Evolutionary conservation across 2,329 filamentous ascomycete genomes (phyloP), one percentile per base, ranked within the genome.

Genomic region (Sclerotinia minor): DNA sequence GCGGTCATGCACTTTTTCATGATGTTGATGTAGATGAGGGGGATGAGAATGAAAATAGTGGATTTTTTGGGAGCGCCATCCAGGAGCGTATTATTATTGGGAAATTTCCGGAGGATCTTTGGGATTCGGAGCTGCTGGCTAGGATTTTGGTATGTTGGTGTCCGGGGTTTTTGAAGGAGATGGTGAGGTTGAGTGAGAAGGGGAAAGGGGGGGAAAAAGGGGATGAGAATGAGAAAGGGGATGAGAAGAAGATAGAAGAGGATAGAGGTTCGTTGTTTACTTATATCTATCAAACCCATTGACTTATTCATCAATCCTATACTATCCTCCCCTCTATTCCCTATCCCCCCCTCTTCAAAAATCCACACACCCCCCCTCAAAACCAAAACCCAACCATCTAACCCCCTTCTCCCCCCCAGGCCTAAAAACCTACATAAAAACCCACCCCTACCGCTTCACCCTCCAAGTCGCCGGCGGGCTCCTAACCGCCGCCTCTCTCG

Each of bases 71-170:
- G n/a, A 17, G 24, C 1, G 38, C 5, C 2, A 64, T 64, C 17
- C 61, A 54, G 61, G 13, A 15, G 2, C 35, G 19, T 5, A 54
- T 54, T 64, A 11, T 17, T 0, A 21, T 15, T 17, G 61, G 61
- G n/a, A 45, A 26, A 3, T 64, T 64, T 64, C 59, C 59, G 1
- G 59, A 52, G 11, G 59, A 63, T 63, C 21, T 63, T 19, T 63
- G 59, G 59, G 3, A 24, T 26, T 26, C 26, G 21, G 11, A 29
- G 21, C 24, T 24, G 5, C 38, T 32, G 26, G 13, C 59, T 21
- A 49, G 19, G 29, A 35, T 63, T 41, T 24, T 63, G 11, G 45
- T 2, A 21, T 50, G 44, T 47, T 63, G 32, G 7, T 41, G 44
- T 19, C 45, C 59, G 19, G 44, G 2, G 1, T 63, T 63, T 21